A percentile compares a stretch with the other conserved stretches of the same genome.
Evolutionary conservation across 164 flowering plant genomes (phyloP).

Genomic region (Vitis rupestris): DNA sequence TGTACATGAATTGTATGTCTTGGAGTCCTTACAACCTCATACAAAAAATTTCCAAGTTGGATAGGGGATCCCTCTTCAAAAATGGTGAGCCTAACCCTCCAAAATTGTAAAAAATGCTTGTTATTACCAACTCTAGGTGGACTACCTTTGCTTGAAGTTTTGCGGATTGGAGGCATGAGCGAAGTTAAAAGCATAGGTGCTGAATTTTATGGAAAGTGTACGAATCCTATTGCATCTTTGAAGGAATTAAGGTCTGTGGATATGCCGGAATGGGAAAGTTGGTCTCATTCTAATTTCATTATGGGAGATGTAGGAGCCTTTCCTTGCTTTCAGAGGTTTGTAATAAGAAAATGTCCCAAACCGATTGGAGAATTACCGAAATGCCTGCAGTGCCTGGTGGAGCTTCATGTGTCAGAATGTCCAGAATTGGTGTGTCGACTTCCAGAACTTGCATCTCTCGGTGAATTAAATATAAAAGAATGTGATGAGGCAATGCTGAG

Average conservation of each 20-base stretch:
- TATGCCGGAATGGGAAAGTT: constrained; percentile 15
- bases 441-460: too few species aligned
- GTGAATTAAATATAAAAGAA: too few species aligned
- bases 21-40: constrained; percentile 11
- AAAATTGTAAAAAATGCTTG: constrained; percentile 7
- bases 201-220: constrained; percentile 10
- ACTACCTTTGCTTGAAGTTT: constrained; percentile 9
- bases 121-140: constrained; percentile 16
- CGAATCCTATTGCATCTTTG: constrained; percentile 5
- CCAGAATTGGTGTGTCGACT: too few species aligned
- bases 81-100: not conserved
- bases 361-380: not conserved
- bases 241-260: constrained; percentile 1
- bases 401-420: too few species aligned
- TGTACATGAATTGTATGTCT: not conserved
- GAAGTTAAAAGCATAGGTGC: not conserved
- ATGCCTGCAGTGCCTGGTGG: too few species aligned
- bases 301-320: not conserved
- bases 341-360: constrained; percentile 5
- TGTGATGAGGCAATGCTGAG: too few species aligned
- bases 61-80: constrained; percentile 7
- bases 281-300: constrained; percentile 2
- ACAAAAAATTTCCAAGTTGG: constrained; percentile 17
- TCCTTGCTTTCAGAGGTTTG: constrained; percentile 9
- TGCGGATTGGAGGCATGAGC: constrained; percentile 1